A percentile compares a stretch with the other conserved stretches of the same genome.
Conservation (phyloP, 768 basidiomycete genomes). For the Pulveroboletus sp. region DNA sequence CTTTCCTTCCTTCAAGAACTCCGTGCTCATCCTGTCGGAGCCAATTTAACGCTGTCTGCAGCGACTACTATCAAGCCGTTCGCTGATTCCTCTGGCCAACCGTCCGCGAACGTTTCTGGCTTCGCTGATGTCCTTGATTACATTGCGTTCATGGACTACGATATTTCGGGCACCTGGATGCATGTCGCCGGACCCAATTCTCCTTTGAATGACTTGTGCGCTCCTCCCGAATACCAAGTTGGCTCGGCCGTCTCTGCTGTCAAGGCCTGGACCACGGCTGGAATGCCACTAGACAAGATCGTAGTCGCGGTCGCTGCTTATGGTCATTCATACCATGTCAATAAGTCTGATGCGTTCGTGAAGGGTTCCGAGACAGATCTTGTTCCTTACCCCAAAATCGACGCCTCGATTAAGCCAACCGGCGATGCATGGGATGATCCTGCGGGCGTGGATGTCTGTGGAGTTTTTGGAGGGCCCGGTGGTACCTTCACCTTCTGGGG, state of each 20-base stretch:
- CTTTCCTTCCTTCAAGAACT: constrained; percentile 72
- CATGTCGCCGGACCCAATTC: constrained; percentile 72
- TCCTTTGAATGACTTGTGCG: constrained; percentile 77
- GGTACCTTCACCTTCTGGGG: constrained; percentile 63
- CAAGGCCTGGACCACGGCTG: constrained; percentile 68
- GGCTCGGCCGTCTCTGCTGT: constrained; percentile 80
- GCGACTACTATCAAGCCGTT: constrained; percentile 69
- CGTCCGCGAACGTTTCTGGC: constrained; percentile 66
- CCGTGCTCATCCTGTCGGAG: constrained; percentile 47
- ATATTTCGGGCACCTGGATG: constrained; percentile 52
- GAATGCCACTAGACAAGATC: constrained; percentile 69
- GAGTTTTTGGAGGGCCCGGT: too few species aligned
- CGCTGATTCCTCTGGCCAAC: constrained; percentile 52
- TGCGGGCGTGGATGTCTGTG: constrained; percentile 56
- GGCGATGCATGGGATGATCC: constrained; percentile 58
- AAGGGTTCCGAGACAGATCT: constrained; percentile 37
- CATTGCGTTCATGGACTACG: constrained; percentile 68
- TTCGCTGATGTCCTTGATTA: constrained; percentile 72
- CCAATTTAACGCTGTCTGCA: constrained; percentile 63
- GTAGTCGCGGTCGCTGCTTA: constrained; percentile 82
- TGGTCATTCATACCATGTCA: constrained; percentile 67
- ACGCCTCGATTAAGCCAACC: constrained; percentile 38
- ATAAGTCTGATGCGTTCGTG: constrained; percentile 36
- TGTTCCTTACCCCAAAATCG: constrained; percentile 47
- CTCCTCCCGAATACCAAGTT: constrained; percentile 50